Evolutionary conservation across 768 basidiomycete species (phyloP).

Genomic region (Boletus subcaerulescens): DNA sequence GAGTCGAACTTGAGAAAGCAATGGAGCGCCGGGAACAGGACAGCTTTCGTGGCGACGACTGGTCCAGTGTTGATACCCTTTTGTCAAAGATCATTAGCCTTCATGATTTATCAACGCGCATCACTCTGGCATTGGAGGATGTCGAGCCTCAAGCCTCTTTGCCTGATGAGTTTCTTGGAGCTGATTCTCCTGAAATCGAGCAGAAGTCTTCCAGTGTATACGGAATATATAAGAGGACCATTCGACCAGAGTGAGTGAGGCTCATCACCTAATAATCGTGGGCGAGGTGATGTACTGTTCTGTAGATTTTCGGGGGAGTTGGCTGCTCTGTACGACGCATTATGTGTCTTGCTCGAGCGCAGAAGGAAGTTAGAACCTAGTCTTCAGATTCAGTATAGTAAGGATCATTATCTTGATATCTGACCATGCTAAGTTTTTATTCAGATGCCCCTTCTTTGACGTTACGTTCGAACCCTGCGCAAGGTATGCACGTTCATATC

Average conservation of each 20-base stretch:
- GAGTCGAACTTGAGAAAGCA: slow-evolving; percentile 53
- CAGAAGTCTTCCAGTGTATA: slow-evolving; percentile 23
- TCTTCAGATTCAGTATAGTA: slow-evolving; percentile 56
- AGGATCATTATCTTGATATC: slow-evolving; percentile 7
- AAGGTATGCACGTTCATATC: slow-evolving; percentile 77
- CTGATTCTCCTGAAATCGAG: slow-evolving; percentile 12
- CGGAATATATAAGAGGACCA: slow-evolving; percentile 46
- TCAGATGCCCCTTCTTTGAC: slow-evolving; percentile 71
- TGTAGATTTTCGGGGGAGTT: slow-evolving; percentile 62
- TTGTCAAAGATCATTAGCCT: slow-evolving; percentile 53
- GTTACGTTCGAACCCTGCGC: slow-evolving; percentile 61
- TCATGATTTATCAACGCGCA: slow-evolving; percentile 50
- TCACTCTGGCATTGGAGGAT: slow-evolving; percentile 46
- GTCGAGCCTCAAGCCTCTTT: slow-evolving; percentile 20
- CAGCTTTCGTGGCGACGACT: slow-evolving; percentile 35
- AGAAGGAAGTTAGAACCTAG: slow-evolving; percentile 52
- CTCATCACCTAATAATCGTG: background rate
- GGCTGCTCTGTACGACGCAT: slow-evolving; percentile 42
- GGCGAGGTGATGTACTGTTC: background rate
- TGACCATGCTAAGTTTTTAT: slow-evolving; percentile 8
- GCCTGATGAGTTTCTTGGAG: slow-evolving; percentile 24
- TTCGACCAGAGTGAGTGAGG: slow-evolving; percentile 61
- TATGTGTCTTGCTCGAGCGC: slow-evolving; percentile 43
- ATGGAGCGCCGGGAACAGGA: slow-evolving; percentile 41
- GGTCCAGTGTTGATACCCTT: slow-evolving; percentile 55